Conservation (phyloP, 768 basidiomycete species). For the Termitomyces titanicus region DNA sequence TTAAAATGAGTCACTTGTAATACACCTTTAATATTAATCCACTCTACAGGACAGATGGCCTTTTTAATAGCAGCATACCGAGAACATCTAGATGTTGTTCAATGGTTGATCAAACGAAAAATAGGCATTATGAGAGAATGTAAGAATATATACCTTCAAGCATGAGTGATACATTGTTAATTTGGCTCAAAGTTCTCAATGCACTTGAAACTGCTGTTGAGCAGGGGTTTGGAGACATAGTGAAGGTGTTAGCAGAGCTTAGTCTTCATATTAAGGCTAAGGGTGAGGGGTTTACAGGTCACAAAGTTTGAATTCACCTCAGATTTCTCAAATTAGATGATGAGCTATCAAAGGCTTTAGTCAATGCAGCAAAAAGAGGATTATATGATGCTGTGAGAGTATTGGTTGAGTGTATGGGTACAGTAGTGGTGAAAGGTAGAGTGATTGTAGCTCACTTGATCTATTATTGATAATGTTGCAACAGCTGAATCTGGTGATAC, state of each 20-base stretch:
- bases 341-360: not conserved
- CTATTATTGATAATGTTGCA: not conserved
- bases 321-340: not conserved
- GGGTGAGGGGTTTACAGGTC: not conserved
- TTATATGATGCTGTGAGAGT: not conserved
- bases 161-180: not conserved
- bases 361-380: not conserved
- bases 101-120: not conserved
- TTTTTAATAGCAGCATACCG: not conserved
- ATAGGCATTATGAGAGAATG: not conserved
- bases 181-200: not conserved
- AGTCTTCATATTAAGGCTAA: not conserved
- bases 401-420: not conserved
- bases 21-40: no score
- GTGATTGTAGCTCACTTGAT: not conserved
- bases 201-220: not conserved
- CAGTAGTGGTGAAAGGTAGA: not conserved
- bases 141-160: not conserved
- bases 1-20: no score
- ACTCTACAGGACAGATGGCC: no score
- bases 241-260: not conserved
- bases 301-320: not conserved
- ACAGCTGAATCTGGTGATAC: not conserved
- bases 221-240: not conserved
- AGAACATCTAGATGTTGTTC: not conserved